Base-by-base conservation (phyloP, 345 rosid species). In the Arabis hirsuta region DNA sequence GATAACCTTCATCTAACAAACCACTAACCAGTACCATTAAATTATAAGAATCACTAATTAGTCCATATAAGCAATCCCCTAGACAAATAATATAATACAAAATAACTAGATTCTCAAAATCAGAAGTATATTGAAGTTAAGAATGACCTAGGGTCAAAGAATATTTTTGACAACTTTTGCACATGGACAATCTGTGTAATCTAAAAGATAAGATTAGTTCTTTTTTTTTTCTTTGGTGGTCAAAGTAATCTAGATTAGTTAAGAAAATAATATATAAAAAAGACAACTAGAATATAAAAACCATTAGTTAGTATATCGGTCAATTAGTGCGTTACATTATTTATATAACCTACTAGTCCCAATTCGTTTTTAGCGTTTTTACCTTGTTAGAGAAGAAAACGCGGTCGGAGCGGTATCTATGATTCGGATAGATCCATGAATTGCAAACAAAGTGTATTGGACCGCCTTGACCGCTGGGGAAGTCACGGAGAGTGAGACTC, bases 361-460 rank as follows among this genome's bases (percentile, higher is more conserved):
- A 48, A 47, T 12, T 38, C 2, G 32, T 52, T 46, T n/a, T 9
- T 3, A 46, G 51, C 43, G 53, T 31, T 38, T 32, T 73, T 86
- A 93, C 98, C 97, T 91, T 83, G 83, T 89, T 91, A 9, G 93
- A 85, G 78, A 94, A 94, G 88, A 91, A 94, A 14, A 88, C 86
- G 14, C 98, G 91, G 65, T 83, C 73, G 31, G 85, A 81, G 31
- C 82, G 77, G 86, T 91, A 89, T 0, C 89, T 74, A 63, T 80
- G 91, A 1, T 74, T 56, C 0, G 98, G 97, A 67, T 94, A 94
- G 22, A 94, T 91, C 98, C 98, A 94, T 14, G 98, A 94, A 72
- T 88, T 89, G 83, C 98, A 94, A 45, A 84, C 70, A 68, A 94
- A 94, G 71, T 84, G 89, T 32, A 88, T 46, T 6, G 81, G 76